phyloP scores from a whole-genome alignment of 2,329 filamentous ascomycete species.

The Fusarium pseudoanthophilum region DNA sequence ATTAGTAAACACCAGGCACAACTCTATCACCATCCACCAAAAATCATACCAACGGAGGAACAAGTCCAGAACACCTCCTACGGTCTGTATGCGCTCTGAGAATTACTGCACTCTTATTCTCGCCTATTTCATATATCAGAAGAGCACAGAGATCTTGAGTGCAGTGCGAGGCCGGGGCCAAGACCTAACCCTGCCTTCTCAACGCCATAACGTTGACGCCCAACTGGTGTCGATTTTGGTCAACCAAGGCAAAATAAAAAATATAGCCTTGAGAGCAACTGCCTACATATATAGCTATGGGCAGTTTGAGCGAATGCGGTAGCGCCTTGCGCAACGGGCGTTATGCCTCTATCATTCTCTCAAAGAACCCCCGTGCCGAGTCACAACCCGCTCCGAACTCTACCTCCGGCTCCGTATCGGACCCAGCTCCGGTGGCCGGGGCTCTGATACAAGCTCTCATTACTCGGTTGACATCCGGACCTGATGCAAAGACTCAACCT shows the following conservation, averaged over 20 bases:
- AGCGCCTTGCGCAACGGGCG: slow-evolving; percentile 40
- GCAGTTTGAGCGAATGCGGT: slow-evolving; percentile 14
- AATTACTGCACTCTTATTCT: neutral
- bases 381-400: slow-evolving; percentile 29
- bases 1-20: slow-evolving; percentile 37
- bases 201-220: slow-evolving; percentile 26
- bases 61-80: neutral
- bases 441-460: slow-evolving; percentile 37
- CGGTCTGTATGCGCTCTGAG: neutral
- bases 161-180: slow-evolving; percentile 19
- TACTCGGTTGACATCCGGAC: slow-evolving; percentile 18
- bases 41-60: slow-evolving; percentile 10
- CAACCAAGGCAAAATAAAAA: neutral
- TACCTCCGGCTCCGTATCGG: slow-evolving; percentile 33
- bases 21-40: slow-evolving; percentile 29
- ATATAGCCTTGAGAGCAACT: neutral
- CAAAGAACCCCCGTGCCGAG: slow-evolving; percentile 18
- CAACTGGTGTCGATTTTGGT: slow-evolving; percentile 8
- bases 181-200: slow-evolving; percentile 37
- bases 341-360: slow-evolving; percentile 41
- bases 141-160: neutral
- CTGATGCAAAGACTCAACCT: slow-evolving; percentile 2
- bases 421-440: slow-evolving; percentile 37
- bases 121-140: neutral
- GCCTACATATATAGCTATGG: slow-evolving; percentile 11